Base-by-base conservation (phyloP, 148 eudicot genomes). In the Silene uniflora region DNA sequence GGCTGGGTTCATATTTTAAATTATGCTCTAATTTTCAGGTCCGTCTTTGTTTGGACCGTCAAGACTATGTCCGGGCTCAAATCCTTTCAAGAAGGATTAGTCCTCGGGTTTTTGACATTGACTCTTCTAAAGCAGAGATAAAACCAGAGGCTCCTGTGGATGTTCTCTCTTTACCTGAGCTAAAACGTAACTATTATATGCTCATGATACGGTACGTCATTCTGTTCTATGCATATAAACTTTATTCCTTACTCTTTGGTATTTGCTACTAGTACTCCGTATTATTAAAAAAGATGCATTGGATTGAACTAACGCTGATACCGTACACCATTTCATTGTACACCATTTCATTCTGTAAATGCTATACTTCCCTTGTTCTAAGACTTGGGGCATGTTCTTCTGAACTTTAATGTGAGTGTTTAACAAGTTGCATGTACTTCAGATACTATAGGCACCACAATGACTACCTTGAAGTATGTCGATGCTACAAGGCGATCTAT, bases 1-100 rank as follows among this genome's bases (percentile, higher is more conserved):
- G 5, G 18, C 49, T 18, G 67, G 7, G 27, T 32, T 71, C 18
- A 75, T 74, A 52, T 47, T 16, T 11, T 75, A 56, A 73, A 77
- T 73, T 32, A 10, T 54, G 10, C 68, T 13, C 52, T 22, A 27
- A 18, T 19, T 67, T 73, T 73, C 78, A 94, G 98, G 97, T 94
- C 29, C 95, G 97, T 56, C 84, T 91, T 70, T 94, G 98, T 77
- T 84, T 94, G 81, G 98, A 94, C 72, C 91, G 91, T 72, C 87
- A 86, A 79, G 96, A 91, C 79, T 91, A 87, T 77, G 91, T 94
- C 6, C 93, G 98, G 67, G 98, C 96, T 65, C 98, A 94, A 76
- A 94, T 91, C 58, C 97, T 94, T 56, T 90, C 98, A 2, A 89
- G 96, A 74, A 91, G 88, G 81, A 90, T 94, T 9, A 91, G 91